Conservation (phyloP, 768 basidiomycete genomes). For the Boletus huronensis region DNA sequence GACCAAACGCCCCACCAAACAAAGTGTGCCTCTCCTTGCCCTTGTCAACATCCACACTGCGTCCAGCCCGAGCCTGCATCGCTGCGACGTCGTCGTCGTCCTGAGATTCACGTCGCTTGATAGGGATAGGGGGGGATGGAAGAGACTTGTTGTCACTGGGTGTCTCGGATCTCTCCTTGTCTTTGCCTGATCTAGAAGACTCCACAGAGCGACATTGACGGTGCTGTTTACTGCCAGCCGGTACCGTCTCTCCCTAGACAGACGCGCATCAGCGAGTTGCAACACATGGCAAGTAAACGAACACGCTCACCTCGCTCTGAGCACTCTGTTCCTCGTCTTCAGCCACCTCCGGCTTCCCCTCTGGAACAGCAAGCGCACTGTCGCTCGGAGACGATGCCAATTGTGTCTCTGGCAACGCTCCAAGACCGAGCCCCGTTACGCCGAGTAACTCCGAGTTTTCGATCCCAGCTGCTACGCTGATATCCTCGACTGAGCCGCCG, state of each 20-base stretch:
- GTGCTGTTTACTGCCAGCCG: conserved; percentile 34
- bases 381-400: too few species aligned
- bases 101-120: conserved; percentile 19
- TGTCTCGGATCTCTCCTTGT: conserved; percentile 34
- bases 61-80: conserved; percentile 46
- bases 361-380: too few species aligned
- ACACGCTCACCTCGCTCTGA: conserved; percentile 62
- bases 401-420: too few species aligned
- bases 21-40: conserved; percentile 68
- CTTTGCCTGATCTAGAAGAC: conserved; percentile 30
- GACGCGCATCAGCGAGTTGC: not conserved
- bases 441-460: too few species aligned
- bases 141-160: conserved; percentile 26
- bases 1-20: conserved; percentile 74
- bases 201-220: conserved; percentile 47
- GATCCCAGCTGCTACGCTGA: too few species aligned
- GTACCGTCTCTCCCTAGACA: conserved; percentile 50
- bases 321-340: conserved; percentile 49
- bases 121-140: conserved; percentile 21
- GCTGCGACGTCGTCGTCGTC: conserved; percentile 23
- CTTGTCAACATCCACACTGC: conserved; percentile 45
- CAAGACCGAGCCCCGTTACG: too few species aligned
- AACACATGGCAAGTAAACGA: not conserved
- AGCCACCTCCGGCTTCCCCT: conserved; percentile 25
- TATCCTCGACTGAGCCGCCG: too few species aligned